A percentile compares a stretch with the other conserved stretches of the same genome.
Evolutionary conservation across 106 monocot genomes (phyloP).

Genomic region (Dendrobium chrysotoxum): DNA sequence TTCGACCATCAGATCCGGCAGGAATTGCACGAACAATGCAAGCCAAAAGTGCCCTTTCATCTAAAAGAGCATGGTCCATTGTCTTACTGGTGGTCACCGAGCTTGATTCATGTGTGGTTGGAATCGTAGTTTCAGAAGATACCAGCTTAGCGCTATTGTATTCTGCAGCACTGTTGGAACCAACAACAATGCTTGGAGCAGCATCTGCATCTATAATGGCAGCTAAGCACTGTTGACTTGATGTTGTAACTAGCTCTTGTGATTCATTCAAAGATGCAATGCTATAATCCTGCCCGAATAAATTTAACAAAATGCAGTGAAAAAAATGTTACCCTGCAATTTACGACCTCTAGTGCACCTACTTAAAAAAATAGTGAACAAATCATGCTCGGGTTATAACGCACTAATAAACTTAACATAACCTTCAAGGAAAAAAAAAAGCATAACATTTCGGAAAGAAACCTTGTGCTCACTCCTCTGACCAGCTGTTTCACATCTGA

Average conservation of each 20-base stretch:
- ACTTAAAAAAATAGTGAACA: too few relatives aligned
- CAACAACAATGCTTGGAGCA: slow-evolving; percentile 13
- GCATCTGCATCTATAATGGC: slow-evolving; percentile 6
- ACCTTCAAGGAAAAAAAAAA: too few relatives aligned
- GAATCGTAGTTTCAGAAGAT: slow-evolving; percentile 3
- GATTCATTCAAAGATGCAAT: slow-evolving; percentile 12
- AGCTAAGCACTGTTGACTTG: slow-evolving; percentile 21
- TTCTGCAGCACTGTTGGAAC: slow-evolving; percentile 28
- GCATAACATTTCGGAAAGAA: neutral
- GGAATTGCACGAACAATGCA: slow-evolving; percentile 98
- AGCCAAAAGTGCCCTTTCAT: slow-evolving; percentile 82
- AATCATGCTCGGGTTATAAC: too few relatives aligned
- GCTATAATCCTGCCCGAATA: too few relatives aligned
- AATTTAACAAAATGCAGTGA: too few relatives aligned
- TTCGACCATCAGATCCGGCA: slow-evolving; percentile 49
- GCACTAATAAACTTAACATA: too few relatives aligned
- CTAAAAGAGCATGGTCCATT: slow-evolving; percentile 41
- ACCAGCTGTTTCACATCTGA: slow-evolving; percentile 17
- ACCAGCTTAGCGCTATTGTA: slow-evolving; percentile 7
- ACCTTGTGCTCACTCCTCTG: slow-evolving; percentile 41
- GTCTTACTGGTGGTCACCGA: slow-evolving; percentile 19
- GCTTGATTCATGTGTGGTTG: neutral
- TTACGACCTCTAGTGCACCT: too few relatives aligned
- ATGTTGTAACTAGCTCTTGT: slow-evolving; percentile 13
- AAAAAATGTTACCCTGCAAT: too few relatives aligned